A percentile compares a stretch with the other conserved stretches of the same genome.
Conservation (phyloP, 768 basidiomycete genomes). For the Hortiboletus campestris region DNA sequence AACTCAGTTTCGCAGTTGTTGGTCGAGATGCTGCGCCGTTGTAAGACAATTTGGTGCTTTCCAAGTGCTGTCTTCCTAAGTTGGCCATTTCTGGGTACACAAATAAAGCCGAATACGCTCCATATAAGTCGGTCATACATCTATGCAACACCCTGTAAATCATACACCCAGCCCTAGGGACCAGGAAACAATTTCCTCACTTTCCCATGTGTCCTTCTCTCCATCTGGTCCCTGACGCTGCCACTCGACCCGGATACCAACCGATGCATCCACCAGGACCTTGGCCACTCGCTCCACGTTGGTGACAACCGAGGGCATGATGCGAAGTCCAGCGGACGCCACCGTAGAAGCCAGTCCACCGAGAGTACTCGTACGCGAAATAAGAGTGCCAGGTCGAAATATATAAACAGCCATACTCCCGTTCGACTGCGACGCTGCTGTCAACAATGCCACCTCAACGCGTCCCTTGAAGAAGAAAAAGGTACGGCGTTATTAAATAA, state of each 20-base stretch:
- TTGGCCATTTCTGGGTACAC: no score
- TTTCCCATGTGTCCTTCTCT: constrained; percentile 27
- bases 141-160: no score
- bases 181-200: constrained; percentile 27
- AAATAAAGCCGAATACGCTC: no score
- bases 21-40: no score
- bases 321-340: constrained; percentile 17
- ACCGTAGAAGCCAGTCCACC: constrained; percentile 18
- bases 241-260: constrained; percentile 28
- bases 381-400: constrained; percentile 19
- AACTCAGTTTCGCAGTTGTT: no score
- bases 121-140: no score
- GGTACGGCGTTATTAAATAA: no score
- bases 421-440: constrained; percentile 12
- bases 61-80: no score
- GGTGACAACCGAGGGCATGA: constrained; percentile 23
- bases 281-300: constrained; percentile 19
- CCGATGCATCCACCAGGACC: constrained; percentile 27
- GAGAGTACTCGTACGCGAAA: constrained; percentile 12
- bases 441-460: constrained; percentile 19
- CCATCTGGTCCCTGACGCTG: constrained; percentile 14
- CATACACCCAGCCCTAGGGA: constrained; percentile 21
- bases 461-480: constrained; percentile 16
- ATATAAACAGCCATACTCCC: constrained; percentile 14
- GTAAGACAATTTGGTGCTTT: no score